Evolutionary conservation across 192 early-diverging fungal species (phyloP).

Genomic region (Podila minutissima): DNA sequence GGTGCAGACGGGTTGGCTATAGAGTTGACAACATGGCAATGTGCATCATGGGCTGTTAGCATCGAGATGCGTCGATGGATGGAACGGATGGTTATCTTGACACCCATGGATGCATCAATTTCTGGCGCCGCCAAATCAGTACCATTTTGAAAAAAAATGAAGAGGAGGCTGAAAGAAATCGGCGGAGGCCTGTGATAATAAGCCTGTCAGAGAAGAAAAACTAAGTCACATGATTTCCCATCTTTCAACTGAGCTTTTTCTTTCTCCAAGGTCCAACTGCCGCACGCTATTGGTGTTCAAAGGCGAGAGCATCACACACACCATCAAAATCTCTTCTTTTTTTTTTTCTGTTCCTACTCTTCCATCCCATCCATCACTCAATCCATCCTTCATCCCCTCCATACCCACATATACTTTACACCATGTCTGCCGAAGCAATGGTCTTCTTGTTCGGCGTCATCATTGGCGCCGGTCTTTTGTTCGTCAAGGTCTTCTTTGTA

Average conservation of each 20-base stretch:
- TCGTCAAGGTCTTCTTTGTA: slow-evolving; percentile 97
- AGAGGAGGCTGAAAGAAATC: slow-evolving; percentile 10
- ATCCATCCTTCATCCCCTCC: not conserved
- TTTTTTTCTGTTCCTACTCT: slow-evolving; percentile 1
- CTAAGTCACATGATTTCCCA: slow-evolving; percentile 6
- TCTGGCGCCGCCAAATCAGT: not conserved
- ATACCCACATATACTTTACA: slow-evolving; percentile 7
- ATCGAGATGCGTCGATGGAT: slow-evolving; percentile 31
- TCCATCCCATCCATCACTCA: slow-evolving; percentile 2
- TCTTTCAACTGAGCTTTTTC: not conserved
- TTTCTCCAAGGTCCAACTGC: not conserved
- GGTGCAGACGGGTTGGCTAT: slow-evolving; percentile 84
- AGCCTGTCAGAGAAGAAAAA: not conserved
- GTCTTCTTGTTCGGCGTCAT: slow-evolving; percentile 94
- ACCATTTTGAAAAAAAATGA: slow-evolving; percentile 34
- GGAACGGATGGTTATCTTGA: slow-evolving; percentile 4
- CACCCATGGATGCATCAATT: not conserved
- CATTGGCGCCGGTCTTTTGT: slow-evolving; percentile 91
- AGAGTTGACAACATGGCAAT: slow-evolving; percentile 1
- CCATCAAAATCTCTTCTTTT: not conserved
- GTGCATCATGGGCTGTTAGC: not conserved
- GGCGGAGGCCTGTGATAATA: not conserved
- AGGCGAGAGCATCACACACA: not conserved
- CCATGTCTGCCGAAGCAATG: slow-evolving; percentile 70
- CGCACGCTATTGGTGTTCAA: not conserved